Percentiles rank a stretch among this genome's conserved stretches.
phyloP scores from a whole-genome alignment of 2,329 filamentous ascomycete genomes.

The Penicillium sp. region DNA sequence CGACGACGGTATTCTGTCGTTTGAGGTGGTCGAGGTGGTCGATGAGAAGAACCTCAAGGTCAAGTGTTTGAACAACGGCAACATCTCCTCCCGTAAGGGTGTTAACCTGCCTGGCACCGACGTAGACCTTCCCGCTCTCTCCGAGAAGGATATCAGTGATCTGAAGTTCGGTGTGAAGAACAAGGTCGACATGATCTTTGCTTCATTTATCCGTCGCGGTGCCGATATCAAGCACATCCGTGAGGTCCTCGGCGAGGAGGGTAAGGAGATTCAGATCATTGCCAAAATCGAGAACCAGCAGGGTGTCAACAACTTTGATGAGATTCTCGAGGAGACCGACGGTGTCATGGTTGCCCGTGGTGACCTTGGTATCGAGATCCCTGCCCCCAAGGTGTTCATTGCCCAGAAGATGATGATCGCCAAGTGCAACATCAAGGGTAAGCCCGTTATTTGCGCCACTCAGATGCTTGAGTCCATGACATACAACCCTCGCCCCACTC shows the following conservation, averaged over 20 bases:
- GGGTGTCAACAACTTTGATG: constrained; percentile 98
- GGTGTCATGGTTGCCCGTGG: constrained; percentile 99
- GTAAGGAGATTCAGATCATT: constrained; percentile 98
- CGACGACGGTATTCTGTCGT: constrained; percentile 95
- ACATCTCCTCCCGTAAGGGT: constrained; percentile 98
- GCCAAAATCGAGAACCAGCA: constrained; percentile 99
- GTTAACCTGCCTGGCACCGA: constrained; percentile 99
- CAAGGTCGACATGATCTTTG: constrained; percentile 98
- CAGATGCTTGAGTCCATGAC: constrained; percentile 99
- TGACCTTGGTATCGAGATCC: constrained; percentile 97
- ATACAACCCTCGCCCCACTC: constrained; percentile 97
- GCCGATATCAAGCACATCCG: constrained; percentile 94
- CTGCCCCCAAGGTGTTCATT: constrained; percentile 96
- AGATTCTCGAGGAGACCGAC: constrained; percentile 94
- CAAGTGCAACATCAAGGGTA: constrained; percentile 99
- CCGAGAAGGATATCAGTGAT: constrained; percentile 96
- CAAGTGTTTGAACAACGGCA: constrained; percentile 92
- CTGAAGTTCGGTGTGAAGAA: constrained; percentile 97
- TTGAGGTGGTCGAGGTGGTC: constrained; percentile 84
- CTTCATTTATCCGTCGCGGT: constrained; percentile 93
- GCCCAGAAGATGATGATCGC: constrained; percentile 99
- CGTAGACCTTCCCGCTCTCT: constrained; percentile 94
- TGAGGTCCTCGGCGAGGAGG: constrained; percentile 82
- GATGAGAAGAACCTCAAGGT: constrained; percentile 87
- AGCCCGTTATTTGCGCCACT: constrained; percentile 97